A percentile compares a stretch with the other conserved stretches of the same genome.
phyloP scores from a whole-genome alignment of 441 rosid genomes.

The Gossypium gossypioides region DNA sequence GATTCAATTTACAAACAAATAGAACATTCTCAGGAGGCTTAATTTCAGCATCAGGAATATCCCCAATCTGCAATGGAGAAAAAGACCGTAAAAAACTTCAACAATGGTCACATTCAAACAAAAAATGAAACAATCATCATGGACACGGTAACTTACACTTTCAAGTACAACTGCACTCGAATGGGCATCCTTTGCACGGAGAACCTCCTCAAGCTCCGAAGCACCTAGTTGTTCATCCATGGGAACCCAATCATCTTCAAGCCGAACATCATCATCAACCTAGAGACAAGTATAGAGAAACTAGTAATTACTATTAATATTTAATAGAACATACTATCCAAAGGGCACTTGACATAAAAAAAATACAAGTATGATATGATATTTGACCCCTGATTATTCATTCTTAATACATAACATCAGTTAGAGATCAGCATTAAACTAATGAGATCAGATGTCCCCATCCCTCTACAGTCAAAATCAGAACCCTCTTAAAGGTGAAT shows the following conservation, averaged over 20 bases:
- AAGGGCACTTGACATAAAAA: background rate
- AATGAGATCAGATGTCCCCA: background rate
- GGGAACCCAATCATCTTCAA: slow-evolving; percentile 99
- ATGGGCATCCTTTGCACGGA: slow-evolving; percentile 74
- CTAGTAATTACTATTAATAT: background rate
- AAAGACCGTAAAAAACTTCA: slow-evolving; percentile 7
- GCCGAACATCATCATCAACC: slow-evolving; percentile 74
- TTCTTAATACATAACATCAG: background rate
- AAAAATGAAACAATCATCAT: slow-evolving; percentile 14
- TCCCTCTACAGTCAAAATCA: background rate
- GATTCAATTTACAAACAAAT: slow-evolving; percentile 95
- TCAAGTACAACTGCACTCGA: slow-evolving; percentile 98
- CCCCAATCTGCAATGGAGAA: slow-evolving; percentile 62
- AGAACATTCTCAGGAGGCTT: slow-evolving; percentile 93
- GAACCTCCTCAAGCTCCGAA: slow-evolving; percentile 66
- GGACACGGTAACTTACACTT: slow-evolving; percentile 47
- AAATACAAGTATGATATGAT: background rate
- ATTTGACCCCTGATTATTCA: background rate
- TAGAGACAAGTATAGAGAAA: slow-evolving; percentile 17
- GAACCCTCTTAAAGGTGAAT: background rate
- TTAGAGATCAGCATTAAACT: background rate
- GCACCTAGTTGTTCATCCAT: slow-evolving; percentile 72
- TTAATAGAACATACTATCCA: background rate
- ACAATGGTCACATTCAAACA: slow-evolving; percentile 11
- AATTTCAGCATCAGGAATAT: slow-evolving; percentile 93